Evolutionary conservation across 805 yeast genomes (phyloP).

Genomic region (Saccharomyces jurei): DNA sequence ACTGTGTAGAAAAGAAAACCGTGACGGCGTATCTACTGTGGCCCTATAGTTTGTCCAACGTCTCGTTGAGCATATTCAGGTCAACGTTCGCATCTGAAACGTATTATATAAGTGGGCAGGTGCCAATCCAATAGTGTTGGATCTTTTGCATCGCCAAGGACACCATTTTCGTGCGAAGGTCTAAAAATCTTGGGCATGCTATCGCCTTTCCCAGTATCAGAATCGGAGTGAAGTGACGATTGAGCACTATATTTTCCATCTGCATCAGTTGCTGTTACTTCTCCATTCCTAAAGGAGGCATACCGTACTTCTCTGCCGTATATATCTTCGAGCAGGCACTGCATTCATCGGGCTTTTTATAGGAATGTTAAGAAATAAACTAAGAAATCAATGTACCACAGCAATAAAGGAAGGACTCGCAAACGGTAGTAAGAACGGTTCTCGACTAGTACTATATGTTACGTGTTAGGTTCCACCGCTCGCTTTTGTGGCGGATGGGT

Average conservation of each 20-base stretch:
- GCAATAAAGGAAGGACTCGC: background rate
- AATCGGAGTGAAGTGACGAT: slow-evolving; percentile 60
- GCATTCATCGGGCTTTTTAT: slow-evolving; percentile 75
- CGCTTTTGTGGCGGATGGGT: slow-evolving; percentile 92
- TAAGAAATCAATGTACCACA: slow-evolving; percentile 7
- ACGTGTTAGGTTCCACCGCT: slow-evolving; percentile 93
- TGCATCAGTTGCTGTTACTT: slow-evolving; percentile 54
- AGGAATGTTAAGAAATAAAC: slow-evolving; percentile 35
- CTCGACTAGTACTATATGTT: slow-evolving; percentile 59
- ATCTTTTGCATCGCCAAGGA: slow-evolving; percentile 80
- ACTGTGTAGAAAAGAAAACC: background rate
- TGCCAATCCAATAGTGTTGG: slow-evolving; percentile 82
- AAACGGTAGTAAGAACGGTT: background rate
- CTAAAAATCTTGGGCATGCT: slow-evolving; percentile 55
- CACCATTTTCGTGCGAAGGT: slow-evolving; percentile 45
- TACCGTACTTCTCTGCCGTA: slow-evolving; percentile 29
- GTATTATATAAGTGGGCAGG: slow-evolving; percentile 79
- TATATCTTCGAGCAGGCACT: slow-evolving; percentile 76
- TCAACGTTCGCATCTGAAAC: slow-evolving; percentile 52
- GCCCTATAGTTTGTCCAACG: slow-evolving; percentile 18
- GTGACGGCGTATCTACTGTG: background rate
- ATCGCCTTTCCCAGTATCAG: slow-evolving; percentile 36
- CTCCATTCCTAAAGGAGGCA: too few species aligned
- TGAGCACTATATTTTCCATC: slow-evolving; percentile 68
- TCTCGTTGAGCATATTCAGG: slow-evolving; percentile 38